Base-by-base conservation (phyloP, 208 protist genomes). In the Trypanosoma grayi region DNA sequence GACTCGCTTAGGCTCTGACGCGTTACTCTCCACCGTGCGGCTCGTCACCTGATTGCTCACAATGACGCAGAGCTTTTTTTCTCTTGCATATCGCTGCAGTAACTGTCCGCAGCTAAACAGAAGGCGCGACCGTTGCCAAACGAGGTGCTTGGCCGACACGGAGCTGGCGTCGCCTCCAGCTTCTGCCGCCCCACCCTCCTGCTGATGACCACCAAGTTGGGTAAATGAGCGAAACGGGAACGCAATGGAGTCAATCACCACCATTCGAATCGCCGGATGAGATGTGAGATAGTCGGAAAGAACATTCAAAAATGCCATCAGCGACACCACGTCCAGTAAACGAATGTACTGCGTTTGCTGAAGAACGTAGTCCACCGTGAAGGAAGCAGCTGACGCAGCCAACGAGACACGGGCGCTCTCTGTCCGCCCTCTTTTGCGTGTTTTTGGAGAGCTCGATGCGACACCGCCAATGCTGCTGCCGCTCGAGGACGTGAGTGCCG, bases 11-110 rank as follows among this genome's bases (percentile, higher is more conserved):
- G 40, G 25, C 27, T 54, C 50, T 22, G 33, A 7, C n/a, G 8
- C 10, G 3, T 45, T 18, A 30, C 25, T 4, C 58, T 30, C 34
- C 46, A 79, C 36, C 7, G 56, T 67, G 33, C 74, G 69, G 9
- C 78, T 86, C 3, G 91, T 94, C 36, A 95, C 72, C 48, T 97
- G 92, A 59, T 97, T 97, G n/a, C 71, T 91, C 8, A 88, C 81
- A 4, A 94, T 69, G 14, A 97, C 65, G 14, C 85, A 77, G 6
- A 93, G 25, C 1, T 73, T 43, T 22, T 65, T 58, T 25, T 52
- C 34, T 7, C 62, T 47, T 0, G 92, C 92, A 18, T 83, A 31
- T 2, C 67, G 4, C 37, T 79, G 77, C 53, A 97, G 53, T 8
- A 72, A 40, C 39, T 86, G 72, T 20, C 74, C 82, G 34, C 82